Percentiles rank a stretch among this genome's conserved stretches.
Evolutionary conservation across 2,329 filamentous ascomycete species (phyloP).

Genomic region (Neobulgaria alba): DNA sequence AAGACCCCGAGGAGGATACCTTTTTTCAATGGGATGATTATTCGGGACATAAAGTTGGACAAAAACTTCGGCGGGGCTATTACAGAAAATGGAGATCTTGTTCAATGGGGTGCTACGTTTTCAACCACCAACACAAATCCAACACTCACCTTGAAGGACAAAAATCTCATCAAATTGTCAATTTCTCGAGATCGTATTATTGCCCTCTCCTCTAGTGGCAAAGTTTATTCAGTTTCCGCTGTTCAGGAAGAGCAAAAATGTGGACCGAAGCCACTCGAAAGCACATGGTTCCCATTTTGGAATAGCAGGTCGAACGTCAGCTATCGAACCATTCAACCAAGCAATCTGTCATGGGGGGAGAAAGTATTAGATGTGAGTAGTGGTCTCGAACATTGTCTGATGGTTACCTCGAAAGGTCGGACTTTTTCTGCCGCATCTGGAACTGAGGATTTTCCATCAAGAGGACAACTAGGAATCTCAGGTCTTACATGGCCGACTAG

Average conservation of each 20-base stretch:
- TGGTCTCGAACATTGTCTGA: constrained; percentile 76
- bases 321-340: constrained; percentile 65
- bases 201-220: constrained; percentile 64
- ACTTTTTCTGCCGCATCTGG: constrained; percentile 84
- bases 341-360: constrained; percentile 57
- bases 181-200: constrained; percentile 79
- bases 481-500: constrained; percentile 73
- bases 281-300: constrained; percentile 68
- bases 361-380: constrained; percentile 65
- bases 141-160: constrained; percentile 65
- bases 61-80: constrained; percentile 77
- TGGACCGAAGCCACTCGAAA: constrained; percentile 56
- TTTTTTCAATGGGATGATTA: constrained; percentile 75
- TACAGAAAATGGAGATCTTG: constrained; percentile 75
- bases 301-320: constrained; percentile 47
- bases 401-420: constrained; percentile 77
- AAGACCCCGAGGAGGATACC: constrained; percentile 71
- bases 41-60: constrained; percentile 83
- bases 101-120: constrained; percentile 85
- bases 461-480: constrained; percentile 80
- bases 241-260: constrained; percentile 61
- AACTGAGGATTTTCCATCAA: constrained; percentile 66
- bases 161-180: constrained; percentile 66
- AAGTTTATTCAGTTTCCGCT: constrained; percentile 77
- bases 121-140: constrained; percentile 56